A percentile compares a stretch with the other conserved stretches of the same genome.
phyloP scores from a whole-genome alignment of 371 early-diverging fungal species.

The Mucor plumbeus region DNA sequence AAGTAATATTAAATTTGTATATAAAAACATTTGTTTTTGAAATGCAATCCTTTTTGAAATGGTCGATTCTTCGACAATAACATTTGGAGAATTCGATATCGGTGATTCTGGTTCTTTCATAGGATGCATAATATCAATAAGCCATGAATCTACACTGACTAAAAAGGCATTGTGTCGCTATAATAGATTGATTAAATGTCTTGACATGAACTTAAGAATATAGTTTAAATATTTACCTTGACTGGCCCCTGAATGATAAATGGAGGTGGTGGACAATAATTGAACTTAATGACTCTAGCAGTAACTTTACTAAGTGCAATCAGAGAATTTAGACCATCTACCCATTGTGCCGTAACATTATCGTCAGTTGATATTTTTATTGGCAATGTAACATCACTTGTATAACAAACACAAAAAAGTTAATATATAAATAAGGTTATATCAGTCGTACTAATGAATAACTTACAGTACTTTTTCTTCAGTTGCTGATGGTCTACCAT shows the following conservation, averaged over 20 bases:
- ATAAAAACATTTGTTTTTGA: slow-evolving; percentile 27
- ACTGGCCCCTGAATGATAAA: slow-evolving; percentile 35
- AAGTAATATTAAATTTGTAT: slow-evolving; percentile 42
- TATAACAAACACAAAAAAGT: slow-evolving; percentile 9
- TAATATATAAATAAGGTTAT: background rate
- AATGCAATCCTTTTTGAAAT: slow-evolving; percentile 16
- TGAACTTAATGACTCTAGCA: slow-evolving; percentile 46
- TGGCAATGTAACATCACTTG: slow-evolving; percentile 37
- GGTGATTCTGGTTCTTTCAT: slow-evolving; percentile 21
- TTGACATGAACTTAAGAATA: background rate
- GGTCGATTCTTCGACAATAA: background rate
- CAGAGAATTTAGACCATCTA: slow-evolving; percentile 29
- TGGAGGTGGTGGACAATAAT: slow-evolving; percentile 45
- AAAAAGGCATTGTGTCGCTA: slow-evolving; percentile 35
- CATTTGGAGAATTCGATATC: background rate
- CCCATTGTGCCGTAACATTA: slow-evolving; percentile 17
- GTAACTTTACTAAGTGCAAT: slow-evolving; percentile 44
- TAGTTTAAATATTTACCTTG: slow-evolving; percentile 20
- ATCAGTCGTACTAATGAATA: background rate
- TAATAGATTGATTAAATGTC: background rate
- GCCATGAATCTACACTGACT: slow-evolving; percentile 33
- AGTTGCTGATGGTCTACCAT: slow-evolving; percentile 46
- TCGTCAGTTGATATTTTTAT: slow-evolving; percentile 26
- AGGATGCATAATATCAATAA: slow-evolving; percentile 28
- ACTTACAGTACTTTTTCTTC: slow-evolving; percentile 57